Evolutionary conservation across 2,329 filamentous ascomycete genomes (phyloP), one percentile per base, ranked within the genome.

Genomic region (Tolypocladium tropicale): DNA sequence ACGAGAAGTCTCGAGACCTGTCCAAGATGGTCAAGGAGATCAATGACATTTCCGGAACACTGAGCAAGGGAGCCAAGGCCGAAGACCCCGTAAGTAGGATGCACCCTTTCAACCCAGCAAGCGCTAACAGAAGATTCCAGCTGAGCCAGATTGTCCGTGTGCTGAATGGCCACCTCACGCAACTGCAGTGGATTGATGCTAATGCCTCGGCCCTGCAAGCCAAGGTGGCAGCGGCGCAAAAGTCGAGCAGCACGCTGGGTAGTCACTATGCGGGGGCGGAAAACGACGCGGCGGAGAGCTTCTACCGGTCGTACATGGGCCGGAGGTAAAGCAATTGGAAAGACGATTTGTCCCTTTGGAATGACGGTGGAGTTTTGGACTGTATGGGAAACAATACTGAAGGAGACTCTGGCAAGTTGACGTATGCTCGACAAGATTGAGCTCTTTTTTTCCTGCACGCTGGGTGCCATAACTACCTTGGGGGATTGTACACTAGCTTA

Each of bases 11-110:
- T 67, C 89, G 90, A 68, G 91, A 96, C 68, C 78, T 99, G 60
- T 85, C 84, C 52, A 93, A 90, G 74, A 97, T 99, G 91, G 95
- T 99, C 64, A 92, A 95, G 68, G 94, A 97, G 73, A 95, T 99
- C 69, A 99, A 99, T 69, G 84, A 86, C 63, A 93, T 95, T 59
- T 94, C 90, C n/a, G 82, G 89, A 55, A 90, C 86, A 28, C 76
- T 99, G 62, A 93, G 85, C 79, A 96, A 95, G 79, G 90, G 88
- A 57, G 87, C 82, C 72, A 95, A 95, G 73, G 83, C 89, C 32
- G 89, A 94, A 70, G 90, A 94, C 73, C 89, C 89, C 62, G 90
- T 94, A 80, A 74, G 85, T 80, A 65, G 68, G 57, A 61, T 14
- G 65, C 41, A 36, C 48, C 37, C 3, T 12, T 49, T 30, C 37